Evolutionary conservation across 495 filamentous ascomycete genomes (phyloP), one percentile per base, ranked within the genome.

Genomic region (Filosporella fistucella): DNA sequence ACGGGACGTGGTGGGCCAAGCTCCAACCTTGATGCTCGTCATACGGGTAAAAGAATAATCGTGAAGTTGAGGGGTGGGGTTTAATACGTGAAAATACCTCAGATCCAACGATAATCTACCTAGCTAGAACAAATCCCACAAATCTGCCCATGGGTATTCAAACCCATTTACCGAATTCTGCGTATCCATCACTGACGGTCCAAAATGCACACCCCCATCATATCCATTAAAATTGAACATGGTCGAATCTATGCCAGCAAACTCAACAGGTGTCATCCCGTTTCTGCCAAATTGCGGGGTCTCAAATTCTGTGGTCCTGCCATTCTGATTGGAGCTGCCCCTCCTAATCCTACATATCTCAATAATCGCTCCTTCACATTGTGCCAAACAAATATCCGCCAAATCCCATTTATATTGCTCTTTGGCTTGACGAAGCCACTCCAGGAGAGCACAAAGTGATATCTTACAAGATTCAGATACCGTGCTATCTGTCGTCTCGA

Each of bases 61-160:
- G n/a, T n/a, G n/a, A n/a, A n/a, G n/a, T n/a, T n/a, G n/a, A n/a
- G n/a, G n/a, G n/a, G n/a, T n/a, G n/a, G n/a, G n/a, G n/a, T n/a
- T n/a, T n/a, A n/a, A n/a, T n/a, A n/a, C n/a, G n/a, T n/a, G n/a
- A n/a, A n/a, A n/a, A n/a, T n/a, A n/a, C n/a, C n/a, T n/a, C n/a
- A n/a, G n/a, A n/a, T n/a, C n/a, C n/a, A n/a, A n/a, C n/a, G n/a
- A n/a, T n/a, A n/a, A n/a, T n/a, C n/a, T n/a, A n/a, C n/a, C n/a
- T n/a, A n/a, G n/a, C n/a, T 29, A 45, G 17, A 46, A 46, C 13
- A 34, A 35, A 24, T 46, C 43, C 30, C 43, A 46, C 21, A 46
- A 35, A 37, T 46, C 43, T n/a, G 30, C 43, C 28, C 30, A 46
- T 2, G 43, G 43, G 13, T 46, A 46, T 21, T 46, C 43, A 22